Conservation (phyloP, 495 filamentous ascomycete genomes). For the Astrothelium subdiscretum region DNA sequence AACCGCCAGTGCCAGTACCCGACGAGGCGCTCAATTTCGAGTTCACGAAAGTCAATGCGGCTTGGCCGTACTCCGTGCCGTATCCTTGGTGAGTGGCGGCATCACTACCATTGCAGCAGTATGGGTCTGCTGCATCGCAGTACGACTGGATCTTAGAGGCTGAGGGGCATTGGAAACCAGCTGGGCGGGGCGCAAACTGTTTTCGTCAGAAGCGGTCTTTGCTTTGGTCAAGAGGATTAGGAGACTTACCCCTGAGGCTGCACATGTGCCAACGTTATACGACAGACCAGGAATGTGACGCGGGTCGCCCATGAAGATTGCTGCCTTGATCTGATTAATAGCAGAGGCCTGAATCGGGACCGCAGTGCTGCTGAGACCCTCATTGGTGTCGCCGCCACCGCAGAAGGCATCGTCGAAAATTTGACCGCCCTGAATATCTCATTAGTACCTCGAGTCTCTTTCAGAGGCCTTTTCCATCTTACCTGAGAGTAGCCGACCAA, state of each 20-base stretch:
- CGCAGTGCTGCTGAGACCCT: constrained; percentile 37
- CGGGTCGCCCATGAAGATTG: constrained; percentile 54
- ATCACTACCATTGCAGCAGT: constrained; percentile 52
- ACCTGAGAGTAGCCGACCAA: constrained; percentile 53
- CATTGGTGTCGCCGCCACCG: constrained; percentile 44
- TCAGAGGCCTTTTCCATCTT: background rate
- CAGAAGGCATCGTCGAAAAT: constrained; percentile 54
- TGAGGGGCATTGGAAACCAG: constrained; percentile 43
- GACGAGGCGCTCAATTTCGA: constrained; percentile 26
- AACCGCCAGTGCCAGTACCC: background rate
- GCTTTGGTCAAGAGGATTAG: background rate
- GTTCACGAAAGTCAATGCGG: constrained; percentile 45
- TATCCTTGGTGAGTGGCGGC: constrained; percentile 46
- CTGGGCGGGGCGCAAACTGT: constrained; percentile 44
- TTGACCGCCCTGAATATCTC: constrained; percentile 40
- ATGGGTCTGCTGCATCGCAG: constrained; percentile 51
- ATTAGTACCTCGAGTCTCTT: background rate
- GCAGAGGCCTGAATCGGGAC: constrained; percentile 36
- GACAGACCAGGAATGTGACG: constrained; percentile 40
- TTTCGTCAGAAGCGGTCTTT: background rate
- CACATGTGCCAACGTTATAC: constrained; percentile 51
- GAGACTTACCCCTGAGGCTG: constrained; percentile 42
- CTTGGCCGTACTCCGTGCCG: constrained; percentile 44
- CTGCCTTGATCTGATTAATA: constrained; percentile 43
- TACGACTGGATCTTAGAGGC: constrained; percentile 47